These are phyloP conservation scores for Crithidia mellificae DNA, from an alignment of 208 protist genomes.

Conservation along the genomic window DNA sequence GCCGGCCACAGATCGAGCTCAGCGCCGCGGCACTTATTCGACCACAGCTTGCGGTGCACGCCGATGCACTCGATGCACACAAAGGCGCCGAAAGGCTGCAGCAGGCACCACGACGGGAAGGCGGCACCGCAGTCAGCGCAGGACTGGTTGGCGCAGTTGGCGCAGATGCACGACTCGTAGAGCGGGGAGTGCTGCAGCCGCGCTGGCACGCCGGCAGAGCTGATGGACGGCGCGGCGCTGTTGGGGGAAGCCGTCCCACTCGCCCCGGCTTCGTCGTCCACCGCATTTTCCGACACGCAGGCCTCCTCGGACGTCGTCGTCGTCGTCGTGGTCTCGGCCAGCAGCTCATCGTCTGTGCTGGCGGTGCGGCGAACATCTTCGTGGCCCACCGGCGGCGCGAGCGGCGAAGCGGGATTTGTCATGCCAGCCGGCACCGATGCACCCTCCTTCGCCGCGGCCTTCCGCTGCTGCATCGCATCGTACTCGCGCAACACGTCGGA, in stretches of 20 bases:
- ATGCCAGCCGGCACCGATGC: too few relatives aligned
- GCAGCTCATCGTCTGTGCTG: background rate
- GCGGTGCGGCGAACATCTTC: conserved; percentile 1
- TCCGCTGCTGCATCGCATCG: conserved; percentile 26
- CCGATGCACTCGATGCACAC: conserved; percentile 80
- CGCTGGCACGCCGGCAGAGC: conserved; percentile 3
- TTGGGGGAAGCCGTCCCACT: background rate
- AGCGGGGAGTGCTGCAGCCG: conserved; percentile 52
- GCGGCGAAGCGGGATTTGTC: background rate
- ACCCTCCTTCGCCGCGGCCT: background rate
- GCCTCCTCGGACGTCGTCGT: background rate
- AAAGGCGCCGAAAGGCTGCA: conserved; percentile 71
- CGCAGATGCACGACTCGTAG: conserved; percentile 40
- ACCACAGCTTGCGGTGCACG: conserved; percentile 75
- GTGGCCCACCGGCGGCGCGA: conserved; percentile 12
- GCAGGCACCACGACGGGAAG: conserved; percentile 66
- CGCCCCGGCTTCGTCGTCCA: background rate
- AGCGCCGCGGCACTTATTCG: conserved; percentile 62
- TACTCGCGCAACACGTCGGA: conserved; percentile 53
- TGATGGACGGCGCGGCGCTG: background rate
- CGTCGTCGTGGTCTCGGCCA: background rate
- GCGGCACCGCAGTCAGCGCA: conserved; percentile 68
- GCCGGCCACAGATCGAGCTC: conserved; percentile 70
- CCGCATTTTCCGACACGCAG: background rate
- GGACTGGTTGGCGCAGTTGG: conserved; percentile 37